Conservation (phyloP, 345 rosid species). For the Aurinia saxatilis region DNA sequence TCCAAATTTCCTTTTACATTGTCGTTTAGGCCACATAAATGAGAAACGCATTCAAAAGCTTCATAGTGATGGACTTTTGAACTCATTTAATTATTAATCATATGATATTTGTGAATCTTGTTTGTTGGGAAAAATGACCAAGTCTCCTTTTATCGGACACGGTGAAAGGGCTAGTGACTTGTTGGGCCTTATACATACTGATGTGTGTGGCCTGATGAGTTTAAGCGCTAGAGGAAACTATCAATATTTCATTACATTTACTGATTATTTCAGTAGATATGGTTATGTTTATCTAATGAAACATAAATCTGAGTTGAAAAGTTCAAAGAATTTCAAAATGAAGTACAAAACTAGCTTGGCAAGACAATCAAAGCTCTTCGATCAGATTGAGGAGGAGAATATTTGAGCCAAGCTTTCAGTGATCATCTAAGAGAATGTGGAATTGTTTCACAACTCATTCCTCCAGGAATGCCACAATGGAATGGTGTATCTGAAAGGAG, state of each 20-base stretch:
- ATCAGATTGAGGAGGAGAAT: not conserved
- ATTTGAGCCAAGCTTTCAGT: not conserved
- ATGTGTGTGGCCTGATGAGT: not conserved
- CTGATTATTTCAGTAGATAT: not conserved
- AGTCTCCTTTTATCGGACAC: not conserved
- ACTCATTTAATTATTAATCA: not conserved
- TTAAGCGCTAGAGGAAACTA: not conserved
- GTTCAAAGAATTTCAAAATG: not conserved
- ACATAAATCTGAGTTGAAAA: not conserved
- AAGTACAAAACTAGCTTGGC: conserved; percentile 7
- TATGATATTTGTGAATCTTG: no score
- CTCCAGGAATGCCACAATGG: not conserved
- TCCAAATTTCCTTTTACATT: not conserved
- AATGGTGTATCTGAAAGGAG: conserved; percentile 7
- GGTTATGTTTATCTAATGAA: not conserved
- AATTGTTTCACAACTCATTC: not conserved
- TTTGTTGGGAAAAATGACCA: no score
- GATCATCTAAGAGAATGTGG: conserved; percentile 5
- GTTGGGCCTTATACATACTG: no score
- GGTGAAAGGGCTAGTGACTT: not conserved
- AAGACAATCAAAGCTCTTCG: conserved; percentile 3
- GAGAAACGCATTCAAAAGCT: no score
- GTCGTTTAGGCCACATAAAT: no score
- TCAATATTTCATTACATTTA: not conserved
- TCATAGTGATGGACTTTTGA: no score